Evolutionary conservation across 306 rosid genomes (phyloP).

Genomic region (Arachis stenosperma): DNA sequence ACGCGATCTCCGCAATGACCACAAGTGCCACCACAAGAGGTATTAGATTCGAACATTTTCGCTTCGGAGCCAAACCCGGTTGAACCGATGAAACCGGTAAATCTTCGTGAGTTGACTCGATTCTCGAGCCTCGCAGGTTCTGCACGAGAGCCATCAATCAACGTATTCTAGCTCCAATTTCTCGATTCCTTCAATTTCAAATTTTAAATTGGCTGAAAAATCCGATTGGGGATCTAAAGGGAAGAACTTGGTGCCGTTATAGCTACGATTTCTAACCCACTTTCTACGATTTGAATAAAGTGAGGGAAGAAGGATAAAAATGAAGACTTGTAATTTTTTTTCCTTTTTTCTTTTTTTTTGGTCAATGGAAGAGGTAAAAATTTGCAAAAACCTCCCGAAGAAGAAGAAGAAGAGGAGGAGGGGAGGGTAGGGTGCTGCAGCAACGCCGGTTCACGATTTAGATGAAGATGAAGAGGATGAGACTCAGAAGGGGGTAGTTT

Average conservation of each 20-base stretch:
- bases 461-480: too few relatives aligned
- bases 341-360: not conserved
- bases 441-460: too few relatives aligned
- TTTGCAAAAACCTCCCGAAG: not conserved
- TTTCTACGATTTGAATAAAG: too few relatives aligned
- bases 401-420: too few relatives aligned
- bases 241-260: slow-evolving; percentile 26
- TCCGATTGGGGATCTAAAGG: slow-evolving; percentile 13
- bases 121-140: slow-evolving; percentile 66
- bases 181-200: slow-evolving; percentile 24
- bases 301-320: not conserved
- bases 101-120: slow-evolving; percentile 54
- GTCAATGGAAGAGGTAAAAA: not conserved
- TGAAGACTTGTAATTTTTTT: not conserved
- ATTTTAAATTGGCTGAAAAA: slow-evolving; percentile 25
- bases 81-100: slow-evolving; percentile 44
- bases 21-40: slow-evolving; percentile 70
- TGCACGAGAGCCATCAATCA: slow-evolving; percentile 58
- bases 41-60: slow-evolving; percentile 67
- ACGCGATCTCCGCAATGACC: slow-evolving; percentile 82
- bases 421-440: too few relatives aligned
- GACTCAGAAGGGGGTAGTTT: too few relatives aligned
- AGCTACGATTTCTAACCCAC: slow-evolving; percentile 11
- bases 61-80: slow-evolving; percentile 47
- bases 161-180: slow-evolving; percentile 9